Base-by-base conservation (phyloP, 2,329 filamentous ascomycete species). In the Chaetomium sp. region DNA sequence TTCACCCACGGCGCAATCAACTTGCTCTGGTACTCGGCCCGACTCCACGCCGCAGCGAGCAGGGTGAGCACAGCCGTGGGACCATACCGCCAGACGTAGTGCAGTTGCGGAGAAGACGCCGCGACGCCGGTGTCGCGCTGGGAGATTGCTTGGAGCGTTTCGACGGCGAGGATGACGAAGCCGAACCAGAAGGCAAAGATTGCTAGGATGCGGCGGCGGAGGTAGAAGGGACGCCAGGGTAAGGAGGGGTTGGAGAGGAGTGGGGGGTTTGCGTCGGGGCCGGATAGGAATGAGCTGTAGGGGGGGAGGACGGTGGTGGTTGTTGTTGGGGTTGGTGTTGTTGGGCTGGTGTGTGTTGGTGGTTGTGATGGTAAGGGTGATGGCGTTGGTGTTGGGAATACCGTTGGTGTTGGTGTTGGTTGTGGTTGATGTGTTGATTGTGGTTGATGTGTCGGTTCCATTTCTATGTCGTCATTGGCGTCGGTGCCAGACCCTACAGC, bases 1-100 rank as follows among this genome's bases (percentile, higher is more conserved):
- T 40, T 38, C 1, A 51, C 10, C 49, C 49, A 51, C 12, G 49
- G 49, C 7, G 49, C 40, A 6, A 51, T 33, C 40, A 51, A 11
- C 36, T 43, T 51, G 38, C 40, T 51, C 40, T 51, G 49, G 38
- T 51, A 43, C 32, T 51, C 49, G 5, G 49, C 7, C 32, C 49
- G 49, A 33, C 49, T 51, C 49, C 49, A 51, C 11, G 8, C 12
- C 7, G 49, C 49, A 5, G 49, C 49, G 40, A 51, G 11, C 12
- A 51, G 40, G 9, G 40, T 51, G 2, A 51, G 37, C 7, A 51
- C 27, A 4, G 49, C 49, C 1, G 49, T 51, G 12, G 49, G 49
- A 6, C 49, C 49, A 40, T 51, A 51, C 9, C 38, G 42, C 49
- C 49, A 51, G 5, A 51, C 38, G 19, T 43, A 51, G 40, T 36